These are phyloP conservation scores for Kodamaea hsintzibuensis DNA, from an alignment of 805 yeast genomes.

Conservation along the genomic window DNA sequence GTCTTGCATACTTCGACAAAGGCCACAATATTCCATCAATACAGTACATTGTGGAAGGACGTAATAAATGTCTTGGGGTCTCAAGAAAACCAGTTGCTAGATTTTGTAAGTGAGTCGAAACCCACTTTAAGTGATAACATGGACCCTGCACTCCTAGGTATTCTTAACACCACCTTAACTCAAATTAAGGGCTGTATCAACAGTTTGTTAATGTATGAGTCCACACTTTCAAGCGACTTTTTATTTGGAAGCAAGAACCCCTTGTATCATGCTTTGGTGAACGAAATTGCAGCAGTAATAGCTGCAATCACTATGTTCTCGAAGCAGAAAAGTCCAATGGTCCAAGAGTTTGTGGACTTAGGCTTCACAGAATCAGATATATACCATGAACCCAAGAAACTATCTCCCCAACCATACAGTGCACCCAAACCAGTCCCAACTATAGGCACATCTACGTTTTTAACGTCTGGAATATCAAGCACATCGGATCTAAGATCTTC, in stretches of 20 bases:
- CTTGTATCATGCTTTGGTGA: slow-evolving; percentile 15
- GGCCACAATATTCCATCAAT: slow-evolving; percentile 31
- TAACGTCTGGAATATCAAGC: not conserved
- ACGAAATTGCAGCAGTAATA: slow-evolving; percentile 25
- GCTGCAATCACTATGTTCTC: slow-evolving; percentile 13
- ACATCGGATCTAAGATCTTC: not conserved
- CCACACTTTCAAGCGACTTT: slow-evolving; percentile 5
- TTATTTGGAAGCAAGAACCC: slow-evolving; percentile 8
- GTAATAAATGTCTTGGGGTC: slow-evolving; percentile 18
- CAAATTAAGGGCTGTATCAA: slow-evolving; percentile 9
- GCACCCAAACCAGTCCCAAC: not conserved
- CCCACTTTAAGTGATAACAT: slow-evolving; percentile 1
- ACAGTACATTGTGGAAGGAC: slow-evolving; percentile 31
- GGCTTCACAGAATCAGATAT: slow-evolving; percentile 6
- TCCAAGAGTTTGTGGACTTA: slow-evolving; percentile 8
- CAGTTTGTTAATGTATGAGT: slow-evolving; percentile 1
- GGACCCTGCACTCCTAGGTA: slow-evolving; percentile 6
- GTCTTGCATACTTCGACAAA: slow-evolving; percentile 23
- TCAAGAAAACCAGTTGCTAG: slow-evolving; percentile 28
- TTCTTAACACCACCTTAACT: slow-evolving; percentile 8
- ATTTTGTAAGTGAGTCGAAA: slow-evolving; percentile 13
- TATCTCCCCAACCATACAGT: not conserved
- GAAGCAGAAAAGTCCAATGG: slow-evolving; percentile 1
- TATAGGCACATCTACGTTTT: not conserved
- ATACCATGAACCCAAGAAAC: not conserved